Conservation (phyloP, 352 stramenopile genomes). For the Elongisporangium senticosum region DNA sequence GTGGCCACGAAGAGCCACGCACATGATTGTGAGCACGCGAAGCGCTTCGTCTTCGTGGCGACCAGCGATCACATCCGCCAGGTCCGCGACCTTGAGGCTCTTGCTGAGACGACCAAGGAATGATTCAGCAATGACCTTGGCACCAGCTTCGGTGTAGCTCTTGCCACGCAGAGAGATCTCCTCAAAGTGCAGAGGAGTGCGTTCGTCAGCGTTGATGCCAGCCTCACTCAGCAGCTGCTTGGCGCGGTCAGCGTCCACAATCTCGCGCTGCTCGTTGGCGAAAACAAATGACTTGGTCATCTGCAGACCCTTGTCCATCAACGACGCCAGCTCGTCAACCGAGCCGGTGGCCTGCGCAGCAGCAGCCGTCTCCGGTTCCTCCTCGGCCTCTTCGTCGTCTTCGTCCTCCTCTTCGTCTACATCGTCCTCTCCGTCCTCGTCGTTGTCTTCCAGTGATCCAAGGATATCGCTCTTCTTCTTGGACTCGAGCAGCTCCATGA, state of each 20-base stretch:
- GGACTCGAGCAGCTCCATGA: slow-evolving; percentile 38
- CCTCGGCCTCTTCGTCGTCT: slow-evolving; percentile 27
- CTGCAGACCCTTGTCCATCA: slow-evolving; percentile 38
- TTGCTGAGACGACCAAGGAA: slow-evolving; percentile 43
- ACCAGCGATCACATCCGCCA: slow-evolving; percentile 91
- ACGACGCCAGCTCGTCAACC: slow-evolving; percentile 37
- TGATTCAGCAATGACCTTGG: slow-evolving; percentile 39
- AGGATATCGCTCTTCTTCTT: slow-evolving; percentile 53
- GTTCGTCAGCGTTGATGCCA: slow-evolving; percentile 28
- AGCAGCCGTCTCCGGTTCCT: slow-evolving; percentile 17
- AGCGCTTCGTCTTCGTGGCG: slow-evolving; percentile 88
- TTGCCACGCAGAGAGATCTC: slow-evolving; percentile 67
- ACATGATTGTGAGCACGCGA: slow-evolving; percentile 80
- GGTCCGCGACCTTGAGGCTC: slow-evolving; percentile 62
- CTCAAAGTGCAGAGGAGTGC: slow-evolving; percentile 37
- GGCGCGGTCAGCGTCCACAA: slow-evolving; percentile 59
- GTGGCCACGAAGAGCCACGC: slow-evolving; percentile 61
- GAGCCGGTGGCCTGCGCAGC: slow-evolving; percentile 13
- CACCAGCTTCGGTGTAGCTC: slow-evolving; percentile 70
- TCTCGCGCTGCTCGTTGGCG: slow-evolving; percentile 49
- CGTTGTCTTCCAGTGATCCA: slow-evolving; percentile 77
- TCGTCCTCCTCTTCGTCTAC: slow-evolving; percentile 51
- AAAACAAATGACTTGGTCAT: slow-evolving; percentile 54
- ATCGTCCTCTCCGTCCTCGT: slow-evolving; percentile 72
- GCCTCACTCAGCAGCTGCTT: slow-evolving; percentile 35